Evolutionary conservation across 2,329 filamentous ascomycete species (phyloP), one percentile per base, ranked within the genome.

Genomic region (Colletotrichum plurivorum): DNA sequence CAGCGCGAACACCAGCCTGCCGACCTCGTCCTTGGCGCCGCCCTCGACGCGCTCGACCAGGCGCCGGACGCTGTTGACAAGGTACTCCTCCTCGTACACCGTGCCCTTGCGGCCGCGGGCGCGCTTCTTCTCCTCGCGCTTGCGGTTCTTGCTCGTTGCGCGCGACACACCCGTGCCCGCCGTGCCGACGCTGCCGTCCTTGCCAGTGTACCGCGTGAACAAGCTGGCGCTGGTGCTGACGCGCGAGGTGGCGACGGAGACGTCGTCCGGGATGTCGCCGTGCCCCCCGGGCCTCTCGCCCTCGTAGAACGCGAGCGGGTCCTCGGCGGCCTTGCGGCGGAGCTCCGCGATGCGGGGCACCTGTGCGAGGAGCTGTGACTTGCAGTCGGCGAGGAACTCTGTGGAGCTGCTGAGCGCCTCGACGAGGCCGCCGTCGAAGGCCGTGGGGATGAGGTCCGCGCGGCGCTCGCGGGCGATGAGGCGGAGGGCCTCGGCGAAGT

Each of bases 81-180:
- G 88, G 79, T 99, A 99, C 80, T 98, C 96, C 77, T 98, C 95
- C 80, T 99, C 96, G 79, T 99, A 99, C 5, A 99, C 93, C 16
- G 94, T 97, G 12, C 96, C 96, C 84, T 98, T 98, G 79, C 97
- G 95, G 25, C 96, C 96, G 8, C 94, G 86, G 0, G 96, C 96
- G 16, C 95, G 90, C 87, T 99, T 99, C 79, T 97, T 90, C 84
- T 99, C 96, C 80, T 99, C 96, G 20, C 94, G 88, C 25, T 92
- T 87, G 60, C 94, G 90, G 77, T 97, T 98, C 85, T 96, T 97
- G 76, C 90, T 93, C 48, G 94, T 97, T 67, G 92, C 92, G 13
- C 94, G 88, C 57, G 90, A 93, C 2, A 92, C 90, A 36, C 90
- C 89, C 13, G 92, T 95, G 20, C 90, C 92, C 2, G 90, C 86